Evolutionary conservation across 2,329 filamentous ascomycete genomes (phyloP).

Genomic region (Bisporella sp.): DNA sequence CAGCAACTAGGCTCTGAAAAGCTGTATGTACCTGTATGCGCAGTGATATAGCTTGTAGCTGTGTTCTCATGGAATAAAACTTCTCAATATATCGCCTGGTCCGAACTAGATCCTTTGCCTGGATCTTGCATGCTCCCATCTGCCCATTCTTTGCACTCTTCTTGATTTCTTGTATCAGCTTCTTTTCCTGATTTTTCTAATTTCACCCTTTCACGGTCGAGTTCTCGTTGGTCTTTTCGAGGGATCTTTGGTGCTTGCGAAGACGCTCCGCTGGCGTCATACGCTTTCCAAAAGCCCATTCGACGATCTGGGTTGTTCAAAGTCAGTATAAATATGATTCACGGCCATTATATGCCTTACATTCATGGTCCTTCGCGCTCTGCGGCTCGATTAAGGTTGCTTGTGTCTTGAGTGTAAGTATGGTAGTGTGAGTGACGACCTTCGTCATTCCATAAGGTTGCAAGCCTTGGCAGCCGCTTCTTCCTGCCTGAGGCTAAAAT

Average conservation of each 20-base stretch:
- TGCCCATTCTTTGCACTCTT: slow-evolving; percentile 97
- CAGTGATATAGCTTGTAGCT: slow-evolving; percentile 90
- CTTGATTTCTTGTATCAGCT: slow-evolving; percentile 91
- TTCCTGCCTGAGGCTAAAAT: too few relatives aligned
- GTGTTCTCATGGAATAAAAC: slow-evolving; percentile 97
- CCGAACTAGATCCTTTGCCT: slow-evolving; percentile 92
- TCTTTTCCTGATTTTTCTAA: slow-evolving; percentile 99
- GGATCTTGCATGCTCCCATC: slow-evolving; percentile 97
- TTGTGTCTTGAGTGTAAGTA: too few relatives aligned
- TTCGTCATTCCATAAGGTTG: too few relatives aligned
- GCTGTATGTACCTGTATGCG: slow-evolving; percentile 68
- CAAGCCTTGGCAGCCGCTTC: too few relatives aligned
- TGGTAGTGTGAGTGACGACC: too few relatives aligned
- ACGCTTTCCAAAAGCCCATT: slow-evolving; percentile 99
- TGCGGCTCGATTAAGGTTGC: too few relatives aligned
- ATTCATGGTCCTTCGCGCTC: slow-evolving; percentile 38
- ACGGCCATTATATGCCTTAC: slow-evolving; percentile 32
- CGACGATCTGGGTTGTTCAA: slow-evolving; percentile 61
- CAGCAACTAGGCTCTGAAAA: neutral
- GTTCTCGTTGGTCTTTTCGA: slow-evolving; percentile 97
- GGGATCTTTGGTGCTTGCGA: slow-evolving; percentile 89
- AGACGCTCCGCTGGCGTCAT: slow-evolving; percentile 93
- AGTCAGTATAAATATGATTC: neutral
- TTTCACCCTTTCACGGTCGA: slow-evolving; percentile 91
- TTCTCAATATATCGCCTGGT: slow-evolving; percentile 95